Evolutionary conservation across 768 basidiomycete genomes (phyloP).

Genomic region (Nidularia sp.): DNA sequence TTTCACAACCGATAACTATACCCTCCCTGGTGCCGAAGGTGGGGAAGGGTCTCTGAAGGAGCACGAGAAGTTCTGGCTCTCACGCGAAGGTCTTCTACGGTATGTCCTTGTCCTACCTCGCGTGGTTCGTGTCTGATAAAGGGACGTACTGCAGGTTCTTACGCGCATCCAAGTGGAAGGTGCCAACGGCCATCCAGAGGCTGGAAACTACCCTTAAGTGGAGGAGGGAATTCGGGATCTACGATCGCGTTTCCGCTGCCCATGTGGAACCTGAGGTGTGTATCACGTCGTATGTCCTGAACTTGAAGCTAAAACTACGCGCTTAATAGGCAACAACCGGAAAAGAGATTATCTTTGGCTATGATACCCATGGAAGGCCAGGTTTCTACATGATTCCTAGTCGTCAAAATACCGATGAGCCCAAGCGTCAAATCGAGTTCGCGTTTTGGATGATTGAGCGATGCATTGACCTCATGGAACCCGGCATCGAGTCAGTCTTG

Average conservation of each 20-base stretch:
- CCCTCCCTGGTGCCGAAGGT: conserved; percentile 42
- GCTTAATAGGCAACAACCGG: conserved; percentile 65
- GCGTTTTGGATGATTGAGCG: conserved; percentile 78
- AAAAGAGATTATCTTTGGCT: conserved; percentile 77
- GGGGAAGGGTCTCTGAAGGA: conserved; percentile 41
- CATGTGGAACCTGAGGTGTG: conserved; percentile 73
- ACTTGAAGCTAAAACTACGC: no score
- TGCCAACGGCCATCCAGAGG: conserved; percentile 52
- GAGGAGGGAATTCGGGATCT: conserved; percentile 76
- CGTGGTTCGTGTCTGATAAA: background rate
- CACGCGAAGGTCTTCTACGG: conserved; percentile 71
- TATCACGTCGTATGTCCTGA: background rate
- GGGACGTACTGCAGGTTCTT: conserved; percentile 45
- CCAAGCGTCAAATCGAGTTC: conserved; percentile 65
- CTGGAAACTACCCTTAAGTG: conserved; percentile 73
- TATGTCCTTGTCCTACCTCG: conserved; percentile 16
- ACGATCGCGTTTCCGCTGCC: conserved; percentile 54
- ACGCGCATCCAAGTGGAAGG: conserved; percentile 75
- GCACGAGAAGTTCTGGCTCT: conserved; percentile 78
- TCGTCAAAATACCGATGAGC: conserved; percentile 76
- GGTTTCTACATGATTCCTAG: conserved; percentile 64
- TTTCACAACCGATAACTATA: conserved; percentile 50
- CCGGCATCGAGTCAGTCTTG: conserved; percentile 65
- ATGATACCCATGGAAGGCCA: conserved; percentile 61
- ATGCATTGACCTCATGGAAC: conserved; percentile 69